phyloP scores from a whole-genome alignment of 1,284 basidiomycete species.

The Apiotrichum domesticum region DNA sequence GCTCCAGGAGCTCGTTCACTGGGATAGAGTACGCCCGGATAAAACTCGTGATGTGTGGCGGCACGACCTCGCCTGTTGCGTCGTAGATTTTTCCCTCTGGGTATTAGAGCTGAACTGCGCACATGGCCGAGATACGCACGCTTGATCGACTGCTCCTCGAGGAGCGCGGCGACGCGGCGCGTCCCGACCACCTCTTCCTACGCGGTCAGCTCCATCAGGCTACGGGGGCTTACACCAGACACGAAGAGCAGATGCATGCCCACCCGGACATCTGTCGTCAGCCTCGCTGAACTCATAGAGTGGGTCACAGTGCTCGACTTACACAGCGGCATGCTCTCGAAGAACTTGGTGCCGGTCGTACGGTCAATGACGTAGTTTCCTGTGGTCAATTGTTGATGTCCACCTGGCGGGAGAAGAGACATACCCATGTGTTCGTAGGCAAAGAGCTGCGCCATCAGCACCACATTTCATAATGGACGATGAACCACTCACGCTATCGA shows the following conservation, averaged over 20 bases:
- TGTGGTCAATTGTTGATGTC: conserved; percentile 1
- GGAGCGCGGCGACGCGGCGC: too few relatives aligned
- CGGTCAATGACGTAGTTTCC: conserved; percentile 65
- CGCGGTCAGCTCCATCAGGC: too few relatives aligned
- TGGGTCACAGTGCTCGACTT: conserved; percentile 28
- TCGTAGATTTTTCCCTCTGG: conserved; percentile 48
- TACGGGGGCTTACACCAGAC: conserved; percentile 25
- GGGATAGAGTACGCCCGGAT: conserved; percentile 65
- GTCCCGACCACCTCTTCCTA: too few relatives aligned
- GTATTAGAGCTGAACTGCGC: too few relatives aligned
- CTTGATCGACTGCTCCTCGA: too few relatives aligned
- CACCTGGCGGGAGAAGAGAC: neutral
- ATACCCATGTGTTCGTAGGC: conserved; percentile 42
- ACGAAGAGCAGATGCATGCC: conserved; percentile 75
- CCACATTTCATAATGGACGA: neutral
- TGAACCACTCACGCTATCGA: too few relatives aligned
- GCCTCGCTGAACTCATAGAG: neutral
- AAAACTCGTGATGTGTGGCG: conserved; percentile 63
- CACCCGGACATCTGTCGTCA: conserved; percentile 37
- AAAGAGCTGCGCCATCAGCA: conserved; percentile 33
- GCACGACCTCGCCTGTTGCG: conserved; percentile 36
- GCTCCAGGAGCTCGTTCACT: conserved; percentile 59
- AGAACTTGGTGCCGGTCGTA: conserved; percentile 57
- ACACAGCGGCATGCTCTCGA: conserved; percentile 77
- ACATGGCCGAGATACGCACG: too few relatives aligned